phyloP scores from a whole-genome alignment of 331 rosid genomes.

The Rhamnella rubrinervis region DNA sequence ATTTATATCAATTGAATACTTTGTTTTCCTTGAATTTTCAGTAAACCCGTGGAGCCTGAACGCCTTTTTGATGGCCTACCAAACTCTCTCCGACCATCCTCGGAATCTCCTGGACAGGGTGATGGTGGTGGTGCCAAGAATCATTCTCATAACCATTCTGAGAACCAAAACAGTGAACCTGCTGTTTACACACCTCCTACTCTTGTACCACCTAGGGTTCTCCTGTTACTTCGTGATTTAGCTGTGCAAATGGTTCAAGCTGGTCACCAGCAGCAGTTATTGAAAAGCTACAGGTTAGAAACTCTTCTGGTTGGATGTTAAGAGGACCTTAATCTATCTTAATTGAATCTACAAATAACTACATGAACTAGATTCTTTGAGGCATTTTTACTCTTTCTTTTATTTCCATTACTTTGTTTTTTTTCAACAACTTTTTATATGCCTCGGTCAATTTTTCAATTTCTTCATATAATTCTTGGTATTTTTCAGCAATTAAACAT shows the following conservation, averaged over 20 bases:
- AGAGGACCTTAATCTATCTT: too few relatives aligned
- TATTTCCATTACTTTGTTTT: too few relatives aligned
- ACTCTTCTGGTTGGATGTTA: conserved; percentile 5
- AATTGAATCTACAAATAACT: too few relatives aligned
- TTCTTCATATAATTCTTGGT: too few relatives aligned
- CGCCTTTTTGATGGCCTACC: conserved; percentile 98
- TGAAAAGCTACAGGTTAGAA: conserved; percentile 69
- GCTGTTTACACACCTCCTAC: conserved; percentile 91
- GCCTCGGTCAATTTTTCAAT: too few relatives aligned
- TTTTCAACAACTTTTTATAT: too few relatives aligned
- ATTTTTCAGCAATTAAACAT: too few relatives aligned
- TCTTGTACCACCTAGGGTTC: conserved; percentile 85
- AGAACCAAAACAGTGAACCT: conserved; percentile 60
- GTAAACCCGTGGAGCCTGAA: conserved; percentile 99
- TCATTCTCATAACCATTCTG: conserved; percentile 59
- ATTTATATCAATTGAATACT: conserved; percentile 2
- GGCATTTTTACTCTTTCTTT: too few relatives aligned
- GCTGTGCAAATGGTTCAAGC: conserved; percentile 95
- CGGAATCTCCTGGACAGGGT: conserved; percentile 81
- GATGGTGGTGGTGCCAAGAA: conserved; percentile 50
- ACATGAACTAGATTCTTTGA: too few relatives aligned
- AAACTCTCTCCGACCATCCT: conserved; percentile 86
- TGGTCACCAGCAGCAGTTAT: conserved; percentile 77
- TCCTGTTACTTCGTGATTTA: conserved; percentile 84
- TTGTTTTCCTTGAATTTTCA: conserved; percentile 34